Conservation (phyloP, 106 monocot genomes). For the Dioscorea zingiberensis region DNA sequence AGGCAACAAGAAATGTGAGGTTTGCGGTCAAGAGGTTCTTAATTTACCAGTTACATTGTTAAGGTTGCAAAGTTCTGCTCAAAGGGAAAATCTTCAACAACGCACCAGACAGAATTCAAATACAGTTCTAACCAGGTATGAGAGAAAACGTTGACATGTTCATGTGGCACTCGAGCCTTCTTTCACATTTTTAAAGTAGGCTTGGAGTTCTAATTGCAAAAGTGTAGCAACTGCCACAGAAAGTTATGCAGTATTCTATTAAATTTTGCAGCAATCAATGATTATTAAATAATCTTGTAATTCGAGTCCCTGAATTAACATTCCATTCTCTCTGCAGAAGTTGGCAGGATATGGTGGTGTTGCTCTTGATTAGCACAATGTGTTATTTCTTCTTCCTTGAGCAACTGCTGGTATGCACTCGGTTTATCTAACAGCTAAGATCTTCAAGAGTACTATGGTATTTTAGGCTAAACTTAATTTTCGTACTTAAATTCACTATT, state of each 20-base stretch:
- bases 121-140: constrained; percentile 12
- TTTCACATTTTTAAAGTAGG: too few relatives aligned
- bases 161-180: too few relatives aligned
- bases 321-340: constrained; percentile 13
- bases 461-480: too few relatives aligned
- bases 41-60: constrained; percentile 50
- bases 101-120: constrained; percentile 9
- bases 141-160: neutral
- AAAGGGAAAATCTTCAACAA: constrained; percentile 9
- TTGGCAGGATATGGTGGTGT: constrained; percentile 34
- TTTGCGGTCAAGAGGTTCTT: constrained; percentile 44
- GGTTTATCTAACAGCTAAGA: neutral
- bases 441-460: too few relatives aligned
- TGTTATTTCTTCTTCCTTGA: constrained; percentile 65
- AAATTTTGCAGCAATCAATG: neutral
- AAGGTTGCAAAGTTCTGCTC: constrained; percentile 29
- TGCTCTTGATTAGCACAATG: constrained; percentile 43
- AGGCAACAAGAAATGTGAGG: constrained; percentile 48
- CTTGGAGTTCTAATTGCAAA: too few relatives aligned
- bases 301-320: neutral
- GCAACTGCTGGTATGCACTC: constrained; percentile 37
- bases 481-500: too few relatives aligned
- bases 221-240: too few relatives aligned
- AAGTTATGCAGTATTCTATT: too few relatives aligned
- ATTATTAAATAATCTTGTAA: neutral